Evolutionary conservation across 1,139 yeast species (phyloP), one percentile per base, ranked within the genome.

Genomic region (Yarrowia galli): DNA sequence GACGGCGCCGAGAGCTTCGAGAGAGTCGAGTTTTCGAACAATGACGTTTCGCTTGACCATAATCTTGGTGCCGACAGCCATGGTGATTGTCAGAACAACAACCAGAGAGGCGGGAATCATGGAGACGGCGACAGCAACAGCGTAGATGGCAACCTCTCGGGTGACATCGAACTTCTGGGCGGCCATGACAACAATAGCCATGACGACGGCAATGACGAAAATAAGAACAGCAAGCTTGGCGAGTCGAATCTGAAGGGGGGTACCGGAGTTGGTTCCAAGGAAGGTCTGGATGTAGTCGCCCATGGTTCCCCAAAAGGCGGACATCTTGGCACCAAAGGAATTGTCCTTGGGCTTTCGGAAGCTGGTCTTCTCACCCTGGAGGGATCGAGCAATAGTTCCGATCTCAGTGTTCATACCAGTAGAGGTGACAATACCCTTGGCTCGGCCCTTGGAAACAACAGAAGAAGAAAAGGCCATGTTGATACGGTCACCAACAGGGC

Each of bases 41-140:
- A 90, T 87, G 45, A 90, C 96, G 74, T 89, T 81, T 74, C 88
- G 84, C 64, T 79, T 77, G 51, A 87, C 89, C 96, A 90, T 90
- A 18, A 87, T 89, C 73, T 88, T 89, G 46, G 96, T 90, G 28
- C 96, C 96, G 70, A 89, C 89, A 9, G 96, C 93, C 95, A 90
- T 89, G 5, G 96, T 89, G 70, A 90, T 89, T 18, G 96, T 89
- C 70, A 90, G 83, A 23, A 90, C 96, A 49, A 89, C 96, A 69
- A 89, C 88, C 72, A 90, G 82, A 0, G 93, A 87, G 3, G 93
- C 89, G 2, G 96, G 96, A 74, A 89, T 89, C 95, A 89, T 89
- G 3, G 95, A 87, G 65, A 89, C 81, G 1, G 95, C 95, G 67
- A 88, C 91, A 78, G 92, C 89, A 73, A 90, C 88, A 18, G 96